Evolutionary conservation across 2,329 filamentous ascomycete species (phyloP), one percentile per base, ranked within the genome.

Genomic region (Ramularia endophylla): DNA sequence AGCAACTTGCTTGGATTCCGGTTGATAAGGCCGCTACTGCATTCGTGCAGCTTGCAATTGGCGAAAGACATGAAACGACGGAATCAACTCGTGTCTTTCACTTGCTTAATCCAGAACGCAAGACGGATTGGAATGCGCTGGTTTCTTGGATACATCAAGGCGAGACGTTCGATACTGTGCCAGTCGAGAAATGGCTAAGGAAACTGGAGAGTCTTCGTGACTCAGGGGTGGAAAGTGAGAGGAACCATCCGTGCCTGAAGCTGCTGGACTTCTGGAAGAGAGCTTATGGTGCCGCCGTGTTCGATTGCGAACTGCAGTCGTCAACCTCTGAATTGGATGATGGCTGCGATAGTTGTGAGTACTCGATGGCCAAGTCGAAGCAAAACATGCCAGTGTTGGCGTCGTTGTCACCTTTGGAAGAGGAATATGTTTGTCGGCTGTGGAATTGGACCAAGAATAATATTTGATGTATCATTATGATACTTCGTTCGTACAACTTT

Each of bases 211-310:
- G 27, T 13, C 42, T 36, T 62, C 69, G 41, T 38, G 3, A 25
- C 27, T 54, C 25, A 34, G 44, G 29, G 16, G 47, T 57, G 13
- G 48, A 58, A 15, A 20, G 48, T 53, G 13, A 52, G 28, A 51
- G 41, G 47, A 49, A 13, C 50, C 66, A 75, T 55, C 68, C 70
- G 49, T 68, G 63, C 38, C 55, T 67, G 52, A 70, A 68, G 38
- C 57, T 78, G 32, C 50, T 77, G 20, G 68, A 68, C 4, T 56
- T 73, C 25, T 78, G 74, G 74, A 69, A 67, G 50, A 58, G 61
- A 38, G 62, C 60, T 3, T 73, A 71, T 53, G 54, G 54, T 5
- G 38, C 44, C 33, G 7, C n/a, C n/a, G n/a, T n/a, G n/a, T n/a
- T n/a, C n/a, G n/a, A n/a, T n/a, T n/a, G n/a, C n/a, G n/a, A n/a